phyloP scores from a whole-genome alignment of 495 filamentous ascomycete species.

The Neurospora hispaniola region DNA sequence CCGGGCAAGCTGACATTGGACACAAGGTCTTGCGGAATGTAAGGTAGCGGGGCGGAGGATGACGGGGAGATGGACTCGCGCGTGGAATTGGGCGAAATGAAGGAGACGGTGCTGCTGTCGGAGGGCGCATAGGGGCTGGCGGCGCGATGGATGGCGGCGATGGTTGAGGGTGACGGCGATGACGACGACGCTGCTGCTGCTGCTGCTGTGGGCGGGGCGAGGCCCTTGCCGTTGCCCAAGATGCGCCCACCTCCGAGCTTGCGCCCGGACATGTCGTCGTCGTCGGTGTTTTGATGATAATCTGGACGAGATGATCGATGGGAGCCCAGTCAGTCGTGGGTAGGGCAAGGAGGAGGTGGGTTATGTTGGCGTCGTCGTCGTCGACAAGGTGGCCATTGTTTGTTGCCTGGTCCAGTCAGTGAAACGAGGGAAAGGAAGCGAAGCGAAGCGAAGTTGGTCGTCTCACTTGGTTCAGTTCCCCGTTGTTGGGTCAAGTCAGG shows the following conservation, averaged over 20 bases:
- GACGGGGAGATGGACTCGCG: slow-evolving; percentile 22
- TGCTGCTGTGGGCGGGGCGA: slow-evolving; percentile 46
- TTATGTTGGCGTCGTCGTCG: background rate
- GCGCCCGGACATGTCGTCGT: slow-evolving; percentile 57
- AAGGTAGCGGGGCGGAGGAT: slow-evolving; percentile 29
- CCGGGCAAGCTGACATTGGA: slow-evolving; percentile 39
- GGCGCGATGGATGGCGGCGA: slow-evolving; percentile 12
- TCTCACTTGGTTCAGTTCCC: background rate
- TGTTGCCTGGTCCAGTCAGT: slow-evolving; percentile 2
- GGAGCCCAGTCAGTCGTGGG: background rate
- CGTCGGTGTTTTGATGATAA: background rate
- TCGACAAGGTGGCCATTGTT: background rate
- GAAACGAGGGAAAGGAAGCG: background rate
- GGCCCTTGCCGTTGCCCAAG: slow-evolving; percentile 67
- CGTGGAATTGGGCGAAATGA: slow-evolving; percentile 25
- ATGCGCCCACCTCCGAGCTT: slow-evolving; percentile 84
- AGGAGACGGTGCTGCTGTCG: slow-evolving; percentile 44
- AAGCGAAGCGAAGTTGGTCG: background rate
- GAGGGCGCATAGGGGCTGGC: slow-evolving; percentile 37
- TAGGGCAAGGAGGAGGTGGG: background rate
- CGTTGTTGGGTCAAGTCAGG: slow-evolving; percentile 5
- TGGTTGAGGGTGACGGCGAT: background rate
- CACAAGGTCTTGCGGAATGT: slow-evolving; percentile 33
- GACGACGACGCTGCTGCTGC: background rate
- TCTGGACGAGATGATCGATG: background rate